These are phyloP conservation scores for Karstenula rhodostoma DNA, from an alignment of 2,329 filamentous ascomycete species.

Conservation along the genomic window DNA sequence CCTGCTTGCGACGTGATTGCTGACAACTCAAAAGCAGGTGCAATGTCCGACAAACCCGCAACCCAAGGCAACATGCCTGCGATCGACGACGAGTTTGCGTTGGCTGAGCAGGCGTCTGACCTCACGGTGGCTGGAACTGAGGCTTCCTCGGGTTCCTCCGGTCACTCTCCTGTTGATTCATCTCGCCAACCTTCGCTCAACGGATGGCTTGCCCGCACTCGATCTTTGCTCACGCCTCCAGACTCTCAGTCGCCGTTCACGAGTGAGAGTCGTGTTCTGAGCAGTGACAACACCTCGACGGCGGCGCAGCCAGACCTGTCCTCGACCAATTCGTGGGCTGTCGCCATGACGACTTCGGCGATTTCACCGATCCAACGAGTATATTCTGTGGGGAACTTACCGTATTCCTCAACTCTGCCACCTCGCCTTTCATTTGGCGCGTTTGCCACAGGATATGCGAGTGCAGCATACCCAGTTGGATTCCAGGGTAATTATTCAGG, in stretches of 20 bases:
- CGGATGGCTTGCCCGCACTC: neutral
- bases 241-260: neutral
- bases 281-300: neutral
- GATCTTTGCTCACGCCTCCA: neutral
- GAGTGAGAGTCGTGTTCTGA: neutral
- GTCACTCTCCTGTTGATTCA: neutral
- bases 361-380: no score
- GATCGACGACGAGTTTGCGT: neutral
- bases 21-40: neutral
- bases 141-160: no score
- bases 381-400: no score
- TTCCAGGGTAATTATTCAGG: no score
- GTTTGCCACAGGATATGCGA: no score
- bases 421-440: no score
- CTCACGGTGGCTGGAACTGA: no score
- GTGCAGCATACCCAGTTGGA: no score
- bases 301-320: no score
- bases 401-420: no score
- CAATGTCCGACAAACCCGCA: neutral
- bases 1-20: neutral
- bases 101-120: neutral
- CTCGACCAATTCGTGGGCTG: no score
- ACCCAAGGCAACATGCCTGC: neutral
- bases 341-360: no score
- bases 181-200: neutral